phyloP scores from a whole-genome alignment of 2,329 filamentous ascomycete species.

The Podosphaera aphanis region DNA sequence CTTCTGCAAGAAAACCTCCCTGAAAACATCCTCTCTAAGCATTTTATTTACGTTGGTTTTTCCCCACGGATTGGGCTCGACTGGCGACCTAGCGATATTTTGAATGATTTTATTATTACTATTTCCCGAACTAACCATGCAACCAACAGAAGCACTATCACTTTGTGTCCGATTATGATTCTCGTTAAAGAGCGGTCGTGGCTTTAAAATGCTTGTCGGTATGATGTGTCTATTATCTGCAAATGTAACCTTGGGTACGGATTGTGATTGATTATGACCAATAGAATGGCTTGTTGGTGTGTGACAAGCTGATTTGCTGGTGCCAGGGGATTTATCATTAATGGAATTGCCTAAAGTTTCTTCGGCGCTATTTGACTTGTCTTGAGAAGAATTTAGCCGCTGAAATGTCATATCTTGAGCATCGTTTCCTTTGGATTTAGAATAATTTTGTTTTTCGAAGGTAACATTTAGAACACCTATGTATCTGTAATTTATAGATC shows the following conservation, averaged over 20 bases:
- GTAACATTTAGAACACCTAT: conserved; percentile 94
- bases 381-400: conserved; percentile 6
- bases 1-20: conserved; percentile 72
- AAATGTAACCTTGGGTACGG: conserved; percentile 74
- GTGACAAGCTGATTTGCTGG: conserved; percentile 15
- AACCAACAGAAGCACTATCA: conserved; percentile 5
- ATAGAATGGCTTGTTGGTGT: conserved; percentile 50
- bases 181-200: conserved; percentile 25
- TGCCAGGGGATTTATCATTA: conserved; percentile 11
- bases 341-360: background rate
- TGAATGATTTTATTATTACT: conserved; percentile 4
- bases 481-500: conserved; percentile 34
- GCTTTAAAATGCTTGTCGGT: conserved; percentile 52
- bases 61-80: conserved; percentile 34
- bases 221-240: conserved; percentile 89
- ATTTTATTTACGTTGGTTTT: conserved; percentile 77
- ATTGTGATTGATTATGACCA: conserved; percentile 24
- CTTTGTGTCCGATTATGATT: conserved; percentile 8
- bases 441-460: conserved; percentile 62
- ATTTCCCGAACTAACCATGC: background rate
- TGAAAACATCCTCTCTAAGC: conserved; percentile 73
- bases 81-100: conserved; percentile 8
- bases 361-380: conserved; percentile 8
- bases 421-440: conserved; percentile 29
- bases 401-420: conserved; percentile 16